Evolutionary conservation across 2,329 filamentous ascomycete species (phyloP), one percentile per base, ranked within the genome.

Genomic region (Dactylellina parvicollis): DNA sequence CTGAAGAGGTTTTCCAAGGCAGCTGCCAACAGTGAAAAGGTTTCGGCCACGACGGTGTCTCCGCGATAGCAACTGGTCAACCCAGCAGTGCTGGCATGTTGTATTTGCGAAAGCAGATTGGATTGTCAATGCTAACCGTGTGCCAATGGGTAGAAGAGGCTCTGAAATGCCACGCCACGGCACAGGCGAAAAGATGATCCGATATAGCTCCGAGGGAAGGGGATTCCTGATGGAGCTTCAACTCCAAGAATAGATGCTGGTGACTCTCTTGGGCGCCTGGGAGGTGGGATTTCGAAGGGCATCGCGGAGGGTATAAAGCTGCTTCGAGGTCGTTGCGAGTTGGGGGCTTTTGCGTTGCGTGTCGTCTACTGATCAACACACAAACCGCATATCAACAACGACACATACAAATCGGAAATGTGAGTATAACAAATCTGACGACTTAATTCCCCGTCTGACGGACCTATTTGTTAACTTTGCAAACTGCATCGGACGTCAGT

Each of bases 361-460:
- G 60, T 73, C 69, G 54, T 66, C 69, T 72, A 66, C 69, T 38
- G 60, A 47, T 60, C 69, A 73, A 73, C 69, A 60, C 69, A 73
- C 50, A 56, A 56, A 55, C 56, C 10, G 56, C 65, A 59, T 20
- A 62, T 71, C 66, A 49, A 22, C 44, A 26, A 34, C 30, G 34
- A 57, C 40, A 18, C 56, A 61, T 14, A 42, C 16, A 24, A 18
- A 38, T 2, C 32, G 9, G 4, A 22, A 47, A 49, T 61, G 42
- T 49, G 10, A 56, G 52, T 42, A 52, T 52, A 18, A 56, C 34
- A 22, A 28, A 42, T 28, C 18, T 32, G 34, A 9, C 34, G 16
- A 38, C 20, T 18, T 14, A 30, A 5, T 16, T 26, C 30, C 34
- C 4, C 52, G 28, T 38, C 32, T 54, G 20, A 16, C 18, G 7